Conservation (phyloP, 31 red algal species). For the Asparagopsis taxiformis region DNA sequence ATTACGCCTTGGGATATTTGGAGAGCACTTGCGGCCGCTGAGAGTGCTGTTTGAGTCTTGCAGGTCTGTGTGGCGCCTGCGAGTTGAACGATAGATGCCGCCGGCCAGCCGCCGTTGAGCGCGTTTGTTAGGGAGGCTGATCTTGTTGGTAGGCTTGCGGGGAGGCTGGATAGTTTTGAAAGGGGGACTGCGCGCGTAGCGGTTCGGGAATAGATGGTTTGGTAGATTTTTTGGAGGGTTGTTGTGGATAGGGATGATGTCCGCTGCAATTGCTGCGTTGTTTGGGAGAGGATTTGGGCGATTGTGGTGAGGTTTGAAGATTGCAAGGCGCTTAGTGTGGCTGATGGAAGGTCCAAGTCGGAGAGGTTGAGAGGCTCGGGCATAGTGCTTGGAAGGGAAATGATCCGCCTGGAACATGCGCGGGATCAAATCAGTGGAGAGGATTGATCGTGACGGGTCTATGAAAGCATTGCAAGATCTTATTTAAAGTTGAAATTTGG, state of each 20-base stretch:
- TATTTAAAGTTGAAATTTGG: background rate
- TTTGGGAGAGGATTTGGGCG: constrained; percentile 7
- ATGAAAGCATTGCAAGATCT: background rate
- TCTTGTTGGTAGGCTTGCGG: background rate
- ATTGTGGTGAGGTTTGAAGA: background rate
- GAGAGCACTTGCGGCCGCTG: constrained; percentile 17
- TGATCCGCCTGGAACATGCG: background rate
- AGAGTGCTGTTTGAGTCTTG: constrained; percentile 33
- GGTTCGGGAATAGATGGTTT: background rate
- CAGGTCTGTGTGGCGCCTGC: constrained; percentile 21
- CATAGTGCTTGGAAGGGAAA: background rate
- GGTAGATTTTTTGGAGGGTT: background rate
- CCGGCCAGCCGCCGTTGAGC: background rate
- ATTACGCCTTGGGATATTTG: constrained; percentile 14
- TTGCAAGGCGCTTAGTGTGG: background rate
- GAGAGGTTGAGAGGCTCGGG: background rate
- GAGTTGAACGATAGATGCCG: constrained; percentile 19
- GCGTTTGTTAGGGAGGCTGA: constrained; percentile 10
- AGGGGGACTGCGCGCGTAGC: background rate
- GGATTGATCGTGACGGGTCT: background rate
- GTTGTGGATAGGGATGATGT: background rate
- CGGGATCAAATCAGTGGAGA: background rate
- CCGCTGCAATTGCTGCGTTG: background rate
- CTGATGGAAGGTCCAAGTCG: background rate
- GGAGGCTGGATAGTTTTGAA: background rate